Conservation (phyloP, 768 basidiomycete genomes). For the Serendipita sp. region DNA sequence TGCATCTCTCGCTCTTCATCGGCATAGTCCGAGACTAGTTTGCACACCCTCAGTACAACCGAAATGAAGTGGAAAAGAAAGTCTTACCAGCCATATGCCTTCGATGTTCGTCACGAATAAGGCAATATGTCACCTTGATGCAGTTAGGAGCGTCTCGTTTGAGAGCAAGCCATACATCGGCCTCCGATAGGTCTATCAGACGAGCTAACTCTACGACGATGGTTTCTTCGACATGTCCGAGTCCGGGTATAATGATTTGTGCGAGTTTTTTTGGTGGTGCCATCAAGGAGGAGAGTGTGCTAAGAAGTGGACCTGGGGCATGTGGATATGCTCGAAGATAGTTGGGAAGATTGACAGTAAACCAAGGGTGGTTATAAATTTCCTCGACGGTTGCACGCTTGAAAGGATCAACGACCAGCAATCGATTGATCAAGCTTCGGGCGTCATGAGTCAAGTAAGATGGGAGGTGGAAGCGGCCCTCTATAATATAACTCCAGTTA, state of each 20-base stretch:
- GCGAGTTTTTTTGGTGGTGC: conserved; percentile 45
- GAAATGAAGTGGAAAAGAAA: neutral
- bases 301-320: conserved; percentile 58
- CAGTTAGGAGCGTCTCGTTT: conserved; percentile 73
- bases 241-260: conserved; percentile 76
- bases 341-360: conserved; percentile 63
- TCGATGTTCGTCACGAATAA: conserved; percentile 75
- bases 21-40: conserved; percentile 53
- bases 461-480: conserved; percentile 77
- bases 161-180: conserved; percentile 75
- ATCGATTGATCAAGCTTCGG: conserved; percentile 57
- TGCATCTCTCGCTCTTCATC: conserved; percentile 82
- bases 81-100: conserved; percentile 69
- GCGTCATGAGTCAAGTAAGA: conserved; percentile 66
- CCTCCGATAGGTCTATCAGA: conserved; percentile 35
- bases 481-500: conserved; percentile 22
- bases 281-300: conserved; percentile 55
- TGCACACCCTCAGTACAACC: conserved; percentile 10
- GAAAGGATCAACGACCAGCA: conserved; percentile 89
- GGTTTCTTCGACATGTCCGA: conserved; percentile 84
- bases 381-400: conserved; percentile 88
- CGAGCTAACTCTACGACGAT: conserved; percentile 65
- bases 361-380: conserved; percentile 83
- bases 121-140: conserved; percentile 91
- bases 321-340: conserved; percentile 78